Evolutionary conservation across 345 rosid species (phyloP).

Genomic region (Citrus trifoliata): DNA sequence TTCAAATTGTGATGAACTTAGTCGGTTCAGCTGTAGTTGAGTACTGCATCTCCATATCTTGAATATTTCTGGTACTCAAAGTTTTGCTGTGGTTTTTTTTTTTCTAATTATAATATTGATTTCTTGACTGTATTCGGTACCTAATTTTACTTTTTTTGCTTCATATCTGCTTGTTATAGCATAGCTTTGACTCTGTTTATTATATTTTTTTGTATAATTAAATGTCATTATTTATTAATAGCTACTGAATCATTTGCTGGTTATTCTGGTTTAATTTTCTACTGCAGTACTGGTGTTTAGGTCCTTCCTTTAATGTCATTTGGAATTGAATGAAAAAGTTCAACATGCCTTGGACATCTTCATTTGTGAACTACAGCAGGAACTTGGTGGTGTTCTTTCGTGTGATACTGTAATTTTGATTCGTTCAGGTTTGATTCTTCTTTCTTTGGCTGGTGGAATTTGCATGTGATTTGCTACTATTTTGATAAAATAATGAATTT

Average conservation of each 20-base stretch:
- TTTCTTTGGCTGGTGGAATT: not conserved
- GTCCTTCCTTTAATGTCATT: not conserved
- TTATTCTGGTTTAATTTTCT: not conserved
- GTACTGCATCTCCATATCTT: not conserved
- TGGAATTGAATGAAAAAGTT: constrained; percentile 22
- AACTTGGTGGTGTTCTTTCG: constrained; percentile 72
- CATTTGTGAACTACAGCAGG: constrained; percentile 62
- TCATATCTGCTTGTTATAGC: no score
- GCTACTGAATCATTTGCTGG: no score
- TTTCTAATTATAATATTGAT: no score
- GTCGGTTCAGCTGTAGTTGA: not conserved
- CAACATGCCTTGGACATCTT: constrained; percentile 80
- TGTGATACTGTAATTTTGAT: constrained; percentile 63
- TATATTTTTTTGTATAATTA: no score
- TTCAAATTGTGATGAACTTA: not conserved
- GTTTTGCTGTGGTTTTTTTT: not conserved
- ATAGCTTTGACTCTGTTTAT: no score
- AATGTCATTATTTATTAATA: no score
- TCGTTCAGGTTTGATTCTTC: constrained; percentile 31
- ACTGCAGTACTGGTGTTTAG: constrained; percentile 32
- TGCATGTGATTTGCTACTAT: not conserved
- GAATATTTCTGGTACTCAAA: not conserved
- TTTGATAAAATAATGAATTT: not conserved
- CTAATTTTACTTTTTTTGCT: not conserved
- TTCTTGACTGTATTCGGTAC: no score